Evolutionary conservation across 2,329 filamentous ascomycete genomes (phyloP), one percentile per base, ranked within the genome.

Genomic region (Dendrostoma leiphaemia): DNA sequence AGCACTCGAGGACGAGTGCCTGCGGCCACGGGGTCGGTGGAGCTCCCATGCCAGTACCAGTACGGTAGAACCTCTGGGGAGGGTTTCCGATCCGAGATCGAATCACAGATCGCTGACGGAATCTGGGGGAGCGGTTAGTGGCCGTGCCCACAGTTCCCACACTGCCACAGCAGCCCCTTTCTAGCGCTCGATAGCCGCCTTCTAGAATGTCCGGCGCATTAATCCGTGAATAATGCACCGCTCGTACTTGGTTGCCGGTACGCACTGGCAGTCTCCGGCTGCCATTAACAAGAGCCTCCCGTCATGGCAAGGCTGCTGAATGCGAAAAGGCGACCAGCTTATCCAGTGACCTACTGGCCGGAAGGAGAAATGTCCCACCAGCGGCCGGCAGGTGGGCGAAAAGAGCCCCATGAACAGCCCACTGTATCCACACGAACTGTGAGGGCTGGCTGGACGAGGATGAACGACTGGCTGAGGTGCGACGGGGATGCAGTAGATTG

Each of bases 401-500:
- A 13, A 32, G 31, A 35, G 48, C 35, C 37, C 48, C 38, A 51
- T 43, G 37, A 35, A 34, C 48, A 51, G 48, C 29, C 48, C 38
- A 44, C 37, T 28, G 38, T 44, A 35, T 19, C 48, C 48, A 34
- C 48, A 44, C 48, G 26, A 37, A 17, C 48, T 35, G 38, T 38
- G 48, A 51, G 37, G 23, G 24, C 26, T 32, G 37, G 35, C 6
- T n/a, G 28, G n/a, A 31, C 12, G 12, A 41, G 48, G 47, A 32
- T 24, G 19, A 28, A 57, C 53, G 63, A 68, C 58, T 68, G 65
- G 65, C 53, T 58, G 38, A 53, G 34, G 54, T 40, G 31, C 57
- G 60, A 54, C 62, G 56, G 63, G 61, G 62, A 59, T 62, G 59
- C 59, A 53, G 49, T 34, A 64, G 59, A 60, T 64, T 62, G 62